These are phyloP conservation scores for Phoma herbarum DNA, from an alignment of 2,329 filamentous ascomycete genomes.

Conservation along the genomic window DNA sequence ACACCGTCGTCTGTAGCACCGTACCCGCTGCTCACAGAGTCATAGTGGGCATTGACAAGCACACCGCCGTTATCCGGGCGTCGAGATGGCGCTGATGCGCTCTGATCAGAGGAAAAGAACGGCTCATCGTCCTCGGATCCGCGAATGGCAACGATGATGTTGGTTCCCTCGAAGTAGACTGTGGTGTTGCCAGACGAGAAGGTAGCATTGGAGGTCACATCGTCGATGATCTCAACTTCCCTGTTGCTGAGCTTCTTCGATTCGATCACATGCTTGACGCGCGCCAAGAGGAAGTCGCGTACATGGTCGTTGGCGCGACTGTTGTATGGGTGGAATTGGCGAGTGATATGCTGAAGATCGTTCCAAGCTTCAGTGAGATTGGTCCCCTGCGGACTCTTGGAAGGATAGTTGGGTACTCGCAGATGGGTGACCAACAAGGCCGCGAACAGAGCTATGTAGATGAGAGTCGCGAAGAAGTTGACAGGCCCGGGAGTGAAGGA, in stretches of 20 bases:
- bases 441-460: slow-evolving; percentile 81
- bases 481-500: slow-evolving; percentile 84
- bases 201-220: slow-evolving; percentile 80
- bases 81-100: slow-evolving; percentile 44
- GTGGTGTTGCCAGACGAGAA: slow-evolving; percentile 62
- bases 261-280: slow-evolving; percentile 74
- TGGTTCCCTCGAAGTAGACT: slow-evolving; percentile 91
- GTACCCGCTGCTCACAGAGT: slow-evolving; percentile 89
- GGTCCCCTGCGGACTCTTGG: slow-evolving; percentile 66
- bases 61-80: slow-evolving; percentile 73
- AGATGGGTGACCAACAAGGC: slow-evolving; percentile 78
- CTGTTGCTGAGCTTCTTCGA: slow-evolving; percentile 57
- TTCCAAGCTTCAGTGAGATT: slow-evolving; percentile 87
- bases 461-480: slow-evolving; percentile 76
- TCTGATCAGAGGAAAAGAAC: slow-evolving; percentile 69
- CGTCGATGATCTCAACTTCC: slow-evolving; percentile 76
- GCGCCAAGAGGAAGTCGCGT: slow-evolving; percentile 75
- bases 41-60: slow-evolving; percentile 93
- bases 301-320: slow-evolving; percentile 83
- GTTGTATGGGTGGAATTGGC: slow-evolving; percentile 87
- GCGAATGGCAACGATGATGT: slow-evolving; percentile 90
- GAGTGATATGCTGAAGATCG: slow-evolving; percentile 79
- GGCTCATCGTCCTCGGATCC: slow-evolving; percentile 75
- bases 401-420: slow-evolving; percentile 73
- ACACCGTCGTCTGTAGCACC: slow-evolving; percentile 95